Conservation (phyloP, 2,329 filamentous ascomycete genomes). For the Fusarium hainanense region DNA sequence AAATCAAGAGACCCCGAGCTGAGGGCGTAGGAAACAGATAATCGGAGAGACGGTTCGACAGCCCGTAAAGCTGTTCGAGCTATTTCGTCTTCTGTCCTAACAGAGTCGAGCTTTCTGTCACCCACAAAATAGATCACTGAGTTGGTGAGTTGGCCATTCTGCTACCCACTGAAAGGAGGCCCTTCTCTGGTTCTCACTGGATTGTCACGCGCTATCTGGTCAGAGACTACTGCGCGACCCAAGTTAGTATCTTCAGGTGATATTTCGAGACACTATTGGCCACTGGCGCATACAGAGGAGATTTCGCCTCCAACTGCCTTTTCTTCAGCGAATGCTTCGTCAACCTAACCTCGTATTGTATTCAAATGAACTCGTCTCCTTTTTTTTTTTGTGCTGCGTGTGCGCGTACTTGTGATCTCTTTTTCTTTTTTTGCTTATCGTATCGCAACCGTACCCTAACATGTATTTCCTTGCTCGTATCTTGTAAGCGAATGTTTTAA, state of each 20-base stretch:
- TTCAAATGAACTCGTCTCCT: constrained; percentile 4
- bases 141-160: constrained; percentile 31
- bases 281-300: constrained; percentile 7
- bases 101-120: neutral
- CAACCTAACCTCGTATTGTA: neutral
- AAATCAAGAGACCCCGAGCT: neutral
- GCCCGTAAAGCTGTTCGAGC: neutral
- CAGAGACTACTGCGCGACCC: constrained; percentile 40
- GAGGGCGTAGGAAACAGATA: neutral
- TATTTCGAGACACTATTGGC: constrained; percentile 36
- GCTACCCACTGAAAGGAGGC: constrained; percentile 33
- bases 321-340: neutral
- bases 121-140: neutral
- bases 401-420: neutral
- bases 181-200: constrained; percentile 40
- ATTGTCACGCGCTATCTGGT: constrained; percentile 41
- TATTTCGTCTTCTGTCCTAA: neutral
- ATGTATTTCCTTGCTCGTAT: constrained; percentile 17
- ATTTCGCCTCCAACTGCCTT: constrained; percentile 20
- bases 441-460: constrained; percentile 8
- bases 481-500: constrained; percentile 22
- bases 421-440: neutral
- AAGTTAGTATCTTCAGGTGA: constrained; percentile 37
- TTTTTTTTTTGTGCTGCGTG: constrained; percentile 11
- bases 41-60: neutral